Conservation (phyloP, 345 rosid genomes). For the Limnanthes douglasii region DNA sequence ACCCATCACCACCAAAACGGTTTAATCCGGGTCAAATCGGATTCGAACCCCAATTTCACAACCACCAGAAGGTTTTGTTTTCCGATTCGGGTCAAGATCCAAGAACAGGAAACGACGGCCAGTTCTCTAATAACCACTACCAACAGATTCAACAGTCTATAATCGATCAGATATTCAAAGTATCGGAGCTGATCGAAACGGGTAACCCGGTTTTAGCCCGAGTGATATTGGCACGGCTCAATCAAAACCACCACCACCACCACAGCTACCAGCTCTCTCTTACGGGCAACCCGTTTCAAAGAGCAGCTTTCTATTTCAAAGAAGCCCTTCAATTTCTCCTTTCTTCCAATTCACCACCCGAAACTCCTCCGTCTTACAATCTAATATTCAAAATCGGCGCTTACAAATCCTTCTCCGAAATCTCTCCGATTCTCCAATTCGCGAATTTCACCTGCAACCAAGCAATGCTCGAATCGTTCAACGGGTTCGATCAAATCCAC, state of each 20-base stretch:
- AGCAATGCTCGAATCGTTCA: slow-evolving; percentile 62
- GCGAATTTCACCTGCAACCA: slow-evolving; percentile 89
- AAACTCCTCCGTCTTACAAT: slow-evolving; percentile 24
- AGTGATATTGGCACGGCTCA: slow-evolving; percentile 99
- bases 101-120: slow-evolving; percentile 11
- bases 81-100: slow-evolving; percentile 23
- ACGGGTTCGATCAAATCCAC: slow-evolving; percentile 52
- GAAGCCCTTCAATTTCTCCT: slow-evolving; percentile 63
- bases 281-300: slow-evolving; percentile 53
- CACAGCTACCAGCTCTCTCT: slow-evolving; percentile 99
- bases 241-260: too few relatives aligned
- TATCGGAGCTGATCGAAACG: slow-evolving; percentile 75
- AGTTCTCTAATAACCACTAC: slow-evolving; percentile 8
- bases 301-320: slow-evolving; percentile 80
- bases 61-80: slow-evolving; percentile 14
- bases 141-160: slow-evolving; percentile 49
- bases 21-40: slow-evolving; percentile 18
- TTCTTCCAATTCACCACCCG: slow-evolving; percentile 12
- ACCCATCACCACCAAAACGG: slow-evolving; percentile 29
- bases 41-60: slow-evolving; percentile 14
- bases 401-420: slow-evolving; percentile 79
- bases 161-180: slow-evolving; percentile 51
- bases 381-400: slow-evolving; percentile 81
- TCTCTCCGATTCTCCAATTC: slow-evolving; percentile 75
- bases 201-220: slow-evolving; percentile 65